Evolutionary conservation across 352 stramenopile species (phyloP), one percentile per base, ranked within the genome.

Genomic region (Phytophthora constricta): DNA sequence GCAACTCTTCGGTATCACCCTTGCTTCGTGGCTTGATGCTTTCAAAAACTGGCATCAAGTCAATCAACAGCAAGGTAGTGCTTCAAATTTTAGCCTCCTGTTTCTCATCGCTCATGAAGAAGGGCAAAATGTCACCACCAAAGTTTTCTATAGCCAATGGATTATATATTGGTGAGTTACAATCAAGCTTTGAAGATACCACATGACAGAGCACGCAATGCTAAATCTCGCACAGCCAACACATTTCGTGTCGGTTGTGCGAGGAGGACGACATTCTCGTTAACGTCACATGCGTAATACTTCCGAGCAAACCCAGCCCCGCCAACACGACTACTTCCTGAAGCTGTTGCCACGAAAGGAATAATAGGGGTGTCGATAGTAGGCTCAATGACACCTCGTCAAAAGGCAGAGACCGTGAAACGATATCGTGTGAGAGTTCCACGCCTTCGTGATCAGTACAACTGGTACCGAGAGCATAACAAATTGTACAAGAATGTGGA

Each of bases 201-300:
- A 58, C 10, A 14, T 58, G 31, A 68, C 58, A 1, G 58, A 68
- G 19, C 62, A 73, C 22, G 53, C 58, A 0, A 73, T 68, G 52
- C 28, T 73, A 22, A 73, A 73, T 49, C 53, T 73, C 19, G 23
- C 53, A 5, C 58, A 73, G 47, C 65, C 65, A 1, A 62, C 56
- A 13, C 65, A 73, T 57, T 73, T 53, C n/a, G 52, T 68, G 4
- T 65, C 52, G 16, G 53, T 65, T 13, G 45, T 73, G 20, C 27
- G 58, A 47, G 58, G 58, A 23, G 53, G 65, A 5, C 56, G 57
- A 31, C 65, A 65, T 39, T 43, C 2, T 58, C 52, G 14, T 43
- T 73, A 17, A 43, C 52, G 11, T 68, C 58, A 7, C 58, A 68
- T 37, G 58, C 65, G 1, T 73, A 73, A 28, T 60, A 58, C 23